phyloP scores from a whole-genome alignment of 1,284 basidiomycete genomes.

The Tetrapyrgos nigripes region DNA sequence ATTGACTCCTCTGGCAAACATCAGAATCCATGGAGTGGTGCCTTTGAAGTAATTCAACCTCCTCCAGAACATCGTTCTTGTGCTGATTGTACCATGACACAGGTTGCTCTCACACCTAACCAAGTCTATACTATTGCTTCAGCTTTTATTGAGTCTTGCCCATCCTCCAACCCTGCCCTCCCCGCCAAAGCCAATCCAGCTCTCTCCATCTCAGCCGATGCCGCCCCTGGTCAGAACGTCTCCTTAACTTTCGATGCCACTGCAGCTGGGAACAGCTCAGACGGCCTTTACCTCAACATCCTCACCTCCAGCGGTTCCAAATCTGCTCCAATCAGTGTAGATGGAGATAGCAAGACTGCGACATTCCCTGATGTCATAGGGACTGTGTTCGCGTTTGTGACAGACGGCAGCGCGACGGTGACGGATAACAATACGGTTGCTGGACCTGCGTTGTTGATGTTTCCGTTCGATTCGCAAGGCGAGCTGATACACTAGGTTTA shows the following conservation, averaged over 20 bases:
- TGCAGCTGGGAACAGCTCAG: constrained; percentile 11
- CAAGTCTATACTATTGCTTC: constrained; percentile 52
- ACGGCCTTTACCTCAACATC: constrained; percentile 40
- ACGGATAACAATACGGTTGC: constrained; percentile 7
- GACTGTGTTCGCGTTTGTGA: constrained; percentile 6
- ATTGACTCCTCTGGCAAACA: constrained; percentile 54
- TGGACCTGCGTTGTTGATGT: constrained; percentile 14
- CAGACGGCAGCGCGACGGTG: neutral
- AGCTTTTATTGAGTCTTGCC: constrained; percentile 55
- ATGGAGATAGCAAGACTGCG: neutral
- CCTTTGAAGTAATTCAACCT: constrained; percentile 46
- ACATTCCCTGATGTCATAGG: constrained; percentile 8
- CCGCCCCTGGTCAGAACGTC: constrained; percentile 14
- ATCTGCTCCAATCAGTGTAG: neutral
- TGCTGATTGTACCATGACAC: constrained; percentile 19
- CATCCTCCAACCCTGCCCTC: constrained; percentile 49
- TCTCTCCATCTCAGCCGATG: constrained; percentile 25
- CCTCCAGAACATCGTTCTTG: neutral
- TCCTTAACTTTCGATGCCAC: constrained; percentile 19
- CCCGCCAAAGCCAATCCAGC: constrained; percentile 47
- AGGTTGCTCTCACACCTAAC: constrained; percentile 57
- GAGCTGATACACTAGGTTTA: no score
- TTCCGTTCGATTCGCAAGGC: constrained; percentile 3
- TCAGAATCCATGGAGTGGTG: constrained; percentile 58
- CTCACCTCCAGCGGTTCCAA: constrained; percentile 28